Evolutionary conservation across 371 early-diverging fungal species (phyloP), one percentile per base, ranked within the genome.

Genomic region (Apophysomyces ossiformis): DNA sequence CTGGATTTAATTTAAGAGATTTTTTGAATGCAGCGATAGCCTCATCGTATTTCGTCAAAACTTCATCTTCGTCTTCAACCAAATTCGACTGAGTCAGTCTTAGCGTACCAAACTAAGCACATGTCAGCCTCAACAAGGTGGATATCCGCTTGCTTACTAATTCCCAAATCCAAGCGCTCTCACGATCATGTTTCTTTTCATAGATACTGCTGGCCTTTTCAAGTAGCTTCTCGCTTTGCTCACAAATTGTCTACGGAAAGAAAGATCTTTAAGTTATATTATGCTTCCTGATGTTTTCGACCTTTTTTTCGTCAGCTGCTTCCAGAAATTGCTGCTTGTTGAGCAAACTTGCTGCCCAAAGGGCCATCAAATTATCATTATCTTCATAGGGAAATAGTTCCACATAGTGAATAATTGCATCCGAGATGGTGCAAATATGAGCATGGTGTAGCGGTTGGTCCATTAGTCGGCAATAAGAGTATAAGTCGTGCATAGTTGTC

Each of bases 41-140:
- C 37, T 72, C 57, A n/a, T 76, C 65, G 38, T 43, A 63, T 16
- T 45, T 39, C 32, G 60, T 65, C 12, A 83, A 18, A n/a, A 78
- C 70, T 39, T 78, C 62, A 37, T 83, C 83, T 46, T 83, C 83
- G 54, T 80, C 77, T 1, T 75, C 74, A 11, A 67, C 61, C 41
- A 70, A 43, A 50, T 71, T 73, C 15, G 79, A 75, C 64, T 75
- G 73, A 21, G 66, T 72, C 44, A 80, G 64, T 38, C 67, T 66
- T 15, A 74, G 69, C 72, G 72, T 75, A 57, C 73, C 81, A 60
- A 61, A 61, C 78, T 79, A 68, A 5, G 44, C 15, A 57, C 50
- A 32, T 9, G 45, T 44, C 8, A 21, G 54, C 21, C 4, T 50
- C 21, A 21, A 18, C 8, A 50, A n/a, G 1, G 11, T 11, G 21